Evolutionary conservation across 2,329 filamentous ascomycete species (phyloP).

Genomic region (Alternaria angustiovoidea): DNA sequence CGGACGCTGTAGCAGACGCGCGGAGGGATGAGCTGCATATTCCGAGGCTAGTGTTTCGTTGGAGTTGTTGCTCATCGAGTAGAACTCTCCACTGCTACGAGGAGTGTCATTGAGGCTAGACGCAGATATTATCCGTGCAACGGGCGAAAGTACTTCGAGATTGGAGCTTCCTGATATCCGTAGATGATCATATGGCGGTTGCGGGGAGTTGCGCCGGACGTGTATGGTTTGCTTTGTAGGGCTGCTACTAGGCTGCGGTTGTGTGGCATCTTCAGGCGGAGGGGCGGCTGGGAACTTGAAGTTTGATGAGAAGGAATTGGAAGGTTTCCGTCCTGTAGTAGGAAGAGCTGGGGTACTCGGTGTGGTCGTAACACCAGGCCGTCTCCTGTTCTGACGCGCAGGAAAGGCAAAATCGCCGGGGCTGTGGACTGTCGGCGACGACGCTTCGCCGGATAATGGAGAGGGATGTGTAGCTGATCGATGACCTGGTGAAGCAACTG

Average conservation of each 20-base stretch:
- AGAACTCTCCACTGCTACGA: slow-evolving; percentile 92
- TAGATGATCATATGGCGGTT: slow-evolving; percentile 26
- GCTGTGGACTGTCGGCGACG: slow-evolving; percentile 44
- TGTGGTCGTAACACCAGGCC: slow-evolving; percentile 44
- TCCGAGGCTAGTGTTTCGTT: slow-evolving; percentile 93
- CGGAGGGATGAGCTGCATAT: slow-evolving; percentile 66
- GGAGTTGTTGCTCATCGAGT: slow-evolving; percentile 93
- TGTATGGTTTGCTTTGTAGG: slow-evolving; percentile 53
- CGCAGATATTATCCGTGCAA: slow-evolving; percentile 76
- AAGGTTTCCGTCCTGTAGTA: slow-evolving; percentile 48
- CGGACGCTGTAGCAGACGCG: slow-evolving; percentile 56
- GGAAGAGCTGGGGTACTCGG: slow-evolving; percentile 54
- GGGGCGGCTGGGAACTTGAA: slow-evolving; percentile 66
- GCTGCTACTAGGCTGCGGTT: slow-evolving; percentile 31
- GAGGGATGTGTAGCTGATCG: slow-evolving; percentile 52
- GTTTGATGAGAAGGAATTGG: slow-evolving; percentile 55
- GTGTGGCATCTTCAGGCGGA: slow-evolving; percentile 40
- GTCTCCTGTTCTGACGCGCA: slow-evolving; percentile 37
- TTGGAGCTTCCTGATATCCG: slow-evolving; percentile 50
- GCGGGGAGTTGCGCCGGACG: slow-evolving; percentile 34
- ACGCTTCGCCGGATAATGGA: slow-evolving; percentile 52
- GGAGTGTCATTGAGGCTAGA: slow-evolving; percentile 80
- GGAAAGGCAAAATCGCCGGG: slow-evolving; percentile 41
- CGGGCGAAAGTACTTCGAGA: slow-evolving; percentile 66
- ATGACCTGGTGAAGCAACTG: slow-evolving; percentile 42